These are phyloP conservation scores for Lyophyllum semitale DNA, from an alignment of 768 basidiomycete genomes.

Conservation along the genomic window DNA sequence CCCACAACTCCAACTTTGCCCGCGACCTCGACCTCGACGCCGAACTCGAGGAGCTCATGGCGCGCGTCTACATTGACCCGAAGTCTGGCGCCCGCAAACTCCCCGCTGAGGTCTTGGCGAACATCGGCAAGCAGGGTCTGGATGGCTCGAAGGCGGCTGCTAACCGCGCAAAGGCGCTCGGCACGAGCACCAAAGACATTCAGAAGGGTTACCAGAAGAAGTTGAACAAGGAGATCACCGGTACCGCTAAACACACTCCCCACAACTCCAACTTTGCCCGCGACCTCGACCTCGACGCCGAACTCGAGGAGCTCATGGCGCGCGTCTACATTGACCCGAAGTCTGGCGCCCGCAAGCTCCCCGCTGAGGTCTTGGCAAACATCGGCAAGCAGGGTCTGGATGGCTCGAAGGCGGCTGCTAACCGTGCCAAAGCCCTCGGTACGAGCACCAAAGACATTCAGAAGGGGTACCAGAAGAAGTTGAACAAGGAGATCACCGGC, in stretches of 20 bases:
- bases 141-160: background rate
- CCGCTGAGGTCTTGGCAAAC: background rate
- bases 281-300: background rate
- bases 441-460: constrained; percentile 1
- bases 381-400: constrained; percentile 4
- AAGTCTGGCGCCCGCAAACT: background rate
- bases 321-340: background rate
- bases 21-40: background rate
- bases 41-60: background rate
- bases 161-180: background rate
- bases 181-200: background rate
- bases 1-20: background rate
- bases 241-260: background rate
- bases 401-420: background rate
- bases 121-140: constrained; percentile 3
- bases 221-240: background rate
- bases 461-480: background rate
- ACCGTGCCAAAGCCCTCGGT: background rate
- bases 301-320: background rate
- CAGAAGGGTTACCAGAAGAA: background rate
- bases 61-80: background rate
- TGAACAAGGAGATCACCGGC: background rate
- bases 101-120: background rate
- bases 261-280: background rate
- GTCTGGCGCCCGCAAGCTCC: background rate